Evolutionary conservation across 1,139 yeast genomes (phyloP), one percentile per base, ranked within the genome.

Genomic region (Taphrina confusa): DNA sequence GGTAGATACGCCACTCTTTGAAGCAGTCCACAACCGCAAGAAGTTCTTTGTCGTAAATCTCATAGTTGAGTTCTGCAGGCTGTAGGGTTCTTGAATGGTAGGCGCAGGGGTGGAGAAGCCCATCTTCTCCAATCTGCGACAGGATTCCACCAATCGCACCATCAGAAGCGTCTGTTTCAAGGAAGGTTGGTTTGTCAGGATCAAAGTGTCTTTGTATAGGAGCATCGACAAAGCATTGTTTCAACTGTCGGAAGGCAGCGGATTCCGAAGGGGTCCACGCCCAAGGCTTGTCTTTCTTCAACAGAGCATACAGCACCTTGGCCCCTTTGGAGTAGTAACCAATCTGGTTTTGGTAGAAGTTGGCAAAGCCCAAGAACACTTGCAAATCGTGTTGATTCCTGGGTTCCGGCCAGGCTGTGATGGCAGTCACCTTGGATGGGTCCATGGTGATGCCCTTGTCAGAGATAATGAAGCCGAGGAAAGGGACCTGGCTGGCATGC

Each of bases 91-190:
- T 18, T 5, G 31, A 23, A 16, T 23, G 31, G n/a, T 22, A 57
- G 1, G 50, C 61, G 31, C 16, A 8, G 5, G 44, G 58, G 25
- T 44, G 49, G 2, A 50, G 16, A n/a, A 23, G 4, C 9, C 33
- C 39, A 34, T 39, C 23, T 9, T 16, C 30, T 25, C 4, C 57
- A 18, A 23, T 6, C 25, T 57, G 57, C 6, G 47, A 39, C 1
- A 50, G 31, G 44, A 47, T 28, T 9, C 36, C 57, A n/a, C 50
- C 61, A n/a, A 51, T 18, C 16, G 57, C 57, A n/a, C 4, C 37
- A 20, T 51, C 57, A 9, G 49, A 36, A 20, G 61, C 57, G 37
- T 57, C 61, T 9, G 61, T 31, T 18, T 49, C 57, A 12, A 57
- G 22, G 12, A 49, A 16, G 9, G n/a, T n/a, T 31, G 33, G 31